These are phyloP conservation scores for Trichomonas tenax DNA, from an alignment of 208 protist genomes.

Conservation along the genomic window DNA sequence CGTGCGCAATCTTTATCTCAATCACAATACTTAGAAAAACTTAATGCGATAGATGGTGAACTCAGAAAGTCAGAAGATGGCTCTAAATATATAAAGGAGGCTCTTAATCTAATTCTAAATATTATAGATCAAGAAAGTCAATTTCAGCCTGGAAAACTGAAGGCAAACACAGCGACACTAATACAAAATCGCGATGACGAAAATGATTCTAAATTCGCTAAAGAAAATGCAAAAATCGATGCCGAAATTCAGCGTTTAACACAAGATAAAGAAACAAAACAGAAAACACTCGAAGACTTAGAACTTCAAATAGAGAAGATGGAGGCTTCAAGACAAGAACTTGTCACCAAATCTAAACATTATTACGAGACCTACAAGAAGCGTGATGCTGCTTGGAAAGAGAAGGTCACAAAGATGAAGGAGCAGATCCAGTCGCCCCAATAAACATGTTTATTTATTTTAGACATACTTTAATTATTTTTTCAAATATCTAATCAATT, in stretches of 20 bases:
- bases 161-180: not conserved
- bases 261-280: not conserved
- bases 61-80: not conserved
- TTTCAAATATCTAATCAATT: too few species aligned
- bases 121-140: not conserved
- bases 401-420: not conserved
- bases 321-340: not conserved
- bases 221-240: not conserved
- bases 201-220: not conserved
- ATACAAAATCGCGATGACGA: not conserved
- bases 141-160: not conserved
- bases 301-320: not conserved
- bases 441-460: not conserved
- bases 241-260: not conserved
- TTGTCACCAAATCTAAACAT: not conserved
- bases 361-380: not conserved
- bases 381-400: not conserved
- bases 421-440: not conserved
- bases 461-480: too few species aligned
- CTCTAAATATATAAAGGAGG: not conserved
- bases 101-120: not conserved
- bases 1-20: not conserved
- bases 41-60: not conserved
- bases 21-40: not conserved
- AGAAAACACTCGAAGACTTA: not conserved